Evolutionary conservation across 371 early-diverging fungal species (phyloP).

Genomic region (Chytridium lagenaria): DNA sequence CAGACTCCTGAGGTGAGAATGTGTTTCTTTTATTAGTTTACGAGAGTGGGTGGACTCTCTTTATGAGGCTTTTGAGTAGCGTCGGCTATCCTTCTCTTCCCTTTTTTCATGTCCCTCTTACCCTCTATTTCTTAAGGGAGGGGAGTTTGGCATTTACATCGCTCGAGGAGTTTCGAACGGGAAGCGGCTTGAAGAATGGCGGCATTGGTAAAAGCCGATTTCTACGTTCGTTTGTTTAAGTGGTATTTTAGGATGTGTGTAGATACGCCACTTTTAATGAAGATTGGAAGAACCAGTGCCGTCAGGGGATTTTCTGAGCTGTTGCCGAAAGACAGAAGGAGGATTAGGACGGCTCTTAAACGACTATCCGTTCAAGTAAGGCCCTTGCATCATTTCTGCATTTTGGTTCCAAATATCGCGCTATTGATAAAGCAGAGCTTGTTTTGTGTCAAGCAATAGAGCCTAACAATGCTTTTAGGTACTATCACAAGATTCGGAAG

Average conservation of each 20-base stretch:
- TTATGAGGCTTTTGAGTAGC: no score
- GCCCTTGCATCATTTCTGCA: not conserved
- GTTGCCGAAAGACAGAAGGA: not conserved
- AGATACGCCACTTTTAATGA: not conserved
- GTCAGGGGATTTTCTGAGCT: not conserved
- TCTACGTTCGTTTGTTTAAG: not conserved
- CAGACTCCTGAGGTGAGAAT: not conserved
- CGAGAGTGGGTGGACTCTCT: no score
- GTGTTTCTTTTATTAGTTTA: no score
- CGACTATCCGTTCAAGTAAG: not conserved
- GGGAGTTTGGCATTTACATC: not conserved
- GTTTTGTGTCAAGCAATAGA: no score
- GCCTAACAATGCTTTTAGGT: no score
- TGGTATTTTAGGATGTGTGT: not conserved
- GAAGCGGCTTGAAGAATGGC: not conserved
- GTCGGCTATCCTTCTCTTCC: not conserved
- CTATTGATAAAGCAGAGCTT: not conserved
- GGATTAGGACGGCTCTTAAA: not conserved
- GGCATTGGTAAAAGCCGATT: not conserved
- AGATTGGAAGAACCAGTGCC: not conserved
- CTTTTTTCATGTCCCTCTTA: not conserved
- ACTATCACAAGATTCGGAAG: no score
- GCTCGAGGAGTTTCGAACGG: not conserved
- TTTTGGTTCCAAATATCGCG: not conserved
- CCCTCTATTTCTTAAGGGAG: not conserved